Conservation (phyloP, 805 yeast species). For the Teunomyces kruisii region DNA sequence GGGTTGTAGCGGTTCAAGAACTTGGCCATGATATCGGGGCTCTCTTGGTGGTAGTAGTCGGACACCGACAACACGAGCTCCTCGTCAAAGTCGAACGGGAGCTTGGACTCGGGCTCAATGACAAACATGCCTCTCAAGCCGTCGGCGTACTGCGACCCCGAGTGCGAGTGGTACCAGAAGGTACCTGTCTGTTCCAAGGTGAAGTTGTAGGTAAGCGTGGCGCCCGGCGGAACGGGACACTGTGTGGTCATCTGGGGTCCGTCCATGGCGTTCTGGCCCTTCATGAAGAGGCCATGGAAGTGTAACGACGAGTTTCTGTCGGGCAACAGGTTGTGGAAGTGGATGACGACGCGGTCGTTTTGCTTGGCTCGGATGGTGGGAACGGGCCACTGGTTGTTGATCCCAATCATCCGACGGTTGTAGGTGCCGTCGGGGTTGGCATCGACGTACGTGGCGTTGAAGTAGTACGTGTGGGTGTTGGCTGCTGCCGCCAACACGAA, state of each 20-base stretch:
- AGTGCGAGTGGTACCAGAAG: constrained; percentile 77
- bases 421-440: constrained; percentile 59
- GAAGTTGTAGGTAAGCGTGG: constrained; percentile 38
- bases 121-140: constrained; percentile 71
- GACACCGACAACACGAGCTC: constrained; percentile 56
- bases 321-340: constrained; percentile 31
- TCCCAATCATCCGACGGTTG: constrained; percentile 54
- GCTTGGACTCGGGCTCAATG: constrained; percentile 44
- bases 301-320: constrained; percentile 42
- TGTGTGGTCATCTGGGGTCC: constrained; percentile 48
- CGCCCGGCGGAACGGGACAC: constrained; percentile 45
- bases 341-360: constrained; percentile 41
- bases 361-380: constrained; percentile 39
- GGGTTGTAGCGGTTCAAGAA: constrained; percentile 71
- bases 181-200: constrained; percentile 38
- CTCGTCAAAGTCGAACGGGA: constrained; percentile 62
- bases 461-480: constrained; percentile 32
- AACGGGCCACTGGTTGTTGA: constrained; percentile 51
- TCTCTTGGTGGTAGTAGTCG: constrained; percentile 64
- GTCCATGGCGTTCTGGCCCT: constrained; percentile 40
- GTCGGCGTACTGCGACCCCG: constrained; percentile 75
- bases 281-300: constrained; percentile 47
- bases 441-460: constrained; percentile 35
- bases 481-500: constrained; percentile 2
- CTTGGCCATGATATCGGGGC: constrained; percentile 43